phyloP scores from a whole-genome alignment of 768 basidiomycete species.

The Termitomyces sp. region DNA sequence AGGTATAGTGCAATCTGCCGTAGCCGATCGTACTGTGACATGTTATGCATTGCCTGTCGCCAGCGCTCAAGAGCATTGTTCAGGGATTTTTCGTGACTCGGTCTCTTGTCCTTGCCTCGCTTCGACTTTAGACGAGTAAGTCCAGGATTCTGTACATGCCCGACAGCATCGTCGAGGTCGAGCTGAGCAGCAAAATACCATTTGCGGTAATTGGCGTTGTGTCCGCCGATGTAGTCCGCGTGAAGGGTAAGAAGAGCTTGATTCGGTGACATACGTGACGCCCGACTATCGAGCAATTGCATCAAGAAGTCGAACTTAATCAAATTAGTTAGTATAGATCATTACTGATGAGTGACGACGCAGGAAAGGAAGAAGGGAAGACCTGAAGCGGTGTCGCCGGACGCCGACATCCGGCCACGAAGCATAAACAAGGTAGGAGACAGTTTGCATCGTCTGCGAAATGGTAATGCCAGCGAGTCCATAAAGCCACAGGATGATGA shows the following conservation, averaged over 20 bases:
- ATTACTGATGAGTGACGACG: not conserved
- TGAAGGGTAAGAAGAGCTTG: slow-evolving; percentile 94
- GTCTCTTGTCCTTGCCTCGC: slow-evolving; percentile 42
- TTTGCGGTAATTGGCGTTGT: slow-evolving; percentile 98
- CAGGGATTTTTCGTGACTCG: slow-evolving; percentile 57
- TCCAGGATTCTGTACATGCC: slow-evolving; percentile 87
- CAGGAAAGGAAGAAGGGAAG: not conserved
- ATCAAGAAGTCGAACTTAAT: slow-evolving; percentile 92
- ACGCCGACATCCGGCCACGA: not conserved
- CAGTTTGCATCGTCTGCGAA: not conserved
- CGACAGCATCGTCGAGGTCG: slow-evolving; percentile 96
- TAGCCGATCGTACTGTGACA: slow-evolving; percentile 97
- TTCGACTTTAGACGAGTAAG: slow-evolving; percentile 78
- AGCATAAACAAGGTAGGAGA: not conserved
- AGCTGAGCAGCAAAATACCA: slow-evolving; percentile 99
- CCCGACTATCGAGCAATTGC: slow-evolving; percentile 94
- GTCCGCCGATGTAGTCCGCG: slow-evolving; percentile 98
- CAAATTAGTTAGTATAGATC: slow-evolving; percentile 1
- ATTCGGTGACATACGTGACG: slow-evolving; percentile 95
- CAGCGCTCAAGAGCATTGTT: slow-evolving; percentile 86
- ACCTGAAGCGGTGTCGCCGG: not conserved
- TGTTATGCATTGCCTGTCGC: slow-evolving; percentile 97
- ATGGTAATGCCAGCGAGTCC: not conserved
- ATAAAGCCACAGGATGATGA: not conserved
- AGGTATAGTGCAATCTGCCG: slow-evolving; percentile 94